Percentiles rank a stretch among this genome's conserved stretches.
These are phyloP conservation scores for Ceratocystis eucalypticola DNA, from an alignment of 2,329 filamentous ascomycete species.

Conservation along the genomic window DNA sequence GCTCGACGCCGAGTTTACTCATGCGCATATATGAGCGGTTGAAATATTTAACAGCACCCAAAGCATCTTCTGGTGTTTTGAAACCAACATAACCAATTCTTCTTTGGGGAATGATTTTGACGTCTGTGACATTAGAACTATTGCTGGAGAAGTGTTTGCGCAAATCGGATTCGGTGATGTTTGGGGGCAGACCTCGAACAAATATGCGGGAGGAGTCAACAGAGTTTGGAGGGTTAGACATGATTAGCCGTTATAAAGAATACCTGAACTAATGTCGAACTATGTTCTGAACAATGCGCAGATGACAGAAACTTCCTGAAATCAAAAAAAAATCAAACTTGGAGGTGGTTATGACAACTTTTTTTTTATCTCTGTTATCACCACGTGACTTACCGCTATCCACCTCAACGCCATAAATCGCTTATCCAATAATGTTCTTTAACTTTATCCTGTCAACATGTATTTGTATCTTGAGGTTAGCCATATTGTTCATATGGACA, in stretches of 20 bases:
- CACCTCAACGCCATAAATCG: not conserved
- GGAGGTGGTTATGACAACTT: conserved; percentile 12
- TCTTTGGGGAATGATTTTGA: conserved; percentile 78
- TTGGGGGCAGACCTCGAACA: conserved; percentile 73
- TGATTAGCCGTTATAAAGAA: not conserved
- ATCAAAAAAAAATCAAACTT: not conserved
- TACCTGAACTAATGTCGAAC: not conserved
- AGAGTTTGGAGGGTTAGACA: conserved; percentile 18
- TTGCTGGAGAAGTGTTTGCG: conserved; percentile 71
- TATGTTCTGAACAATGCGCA: not conserved
- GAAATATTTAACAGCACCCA: conserved; percentile 82
- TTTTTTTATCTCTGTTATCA: conserved; percentile 21
- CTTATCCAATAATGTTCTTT: not conserved
- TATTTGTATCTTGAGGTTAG: too few relatives aligned
- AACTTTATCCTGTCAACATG: too few relatives aligned
- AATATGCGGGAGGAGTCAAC: conserved; percentile 57
- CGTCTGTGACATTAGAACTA: conserved; percentile 69
- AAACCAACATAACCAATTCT: conserved; percentile 95
- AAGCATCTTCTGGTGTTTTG: conserved; percentile 66
- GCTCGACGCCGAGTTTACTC: conserved; percentile 82
- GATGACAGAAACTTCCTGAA: not conserved
- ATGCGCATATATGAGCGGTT: conserved; percentile 91
- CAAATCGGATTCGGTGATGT: conserved; percentile 71
- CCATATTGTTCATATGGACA: too few relatives aligned
- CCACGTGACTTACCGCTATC: conserved; percentile 17